Evolutionary conservation across 2,329 filamentous ascomycete species (phyloP), one percentile per base, ranked within the genome.

Genomic region (Arthrobotrys entomopaga): DNA sequence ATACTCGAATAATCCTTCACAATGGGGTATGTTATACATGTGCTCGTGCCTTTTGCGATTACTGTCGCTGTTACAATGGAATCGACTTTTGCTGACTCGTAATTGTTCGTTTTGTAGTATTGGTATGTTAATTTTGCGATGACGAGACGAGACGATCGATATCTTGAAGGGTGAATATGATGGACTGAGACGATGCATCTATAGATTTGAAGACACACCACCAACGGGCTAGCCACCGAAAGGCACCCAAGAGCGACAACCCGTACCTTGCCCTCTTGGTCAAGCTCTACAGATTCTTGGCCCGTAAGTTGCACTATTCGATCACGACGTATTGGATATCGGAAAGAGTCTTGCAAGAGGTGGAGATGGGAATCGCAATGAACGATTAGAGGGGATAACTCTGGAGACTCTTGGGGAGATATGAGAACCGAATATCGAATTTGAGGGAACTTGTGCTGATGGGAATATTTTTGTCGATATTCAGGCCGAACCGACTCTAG

Each of bases 181-280:
- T 38, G 54, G 52, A 46, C 70, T 74, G 67, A 74, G 70, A 74
- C 60, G 65, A 64, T 48, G 19, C 34, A 26, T 59, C 22, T 60
- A 40, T 54, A 75, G 84, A 86, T 82, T 82, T 86, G 81, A 85
- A 88, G 83, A 83, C 83, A 82, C 86, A 88, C 83, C 86, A 88
- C 84, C 86, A 88, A 82, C 84, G 85, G 83, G 83, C 82, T 84
- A 85, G 82, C 83, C 93, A 97, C 88, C 92, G 93, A 85, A 92
- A 91, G 88, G 92, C 92, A 80, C 92, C 93, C 82, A 97, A 97
- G 91, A 96, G 91, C 87, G 91, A 96, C 87, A 97, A 97, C 88
- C 92, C 94, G 82, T 97, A 97, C 86, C 87, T 97, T 81, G 94
- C 94, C 88, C 89, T 97, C 83, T 87, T 98, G 83, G 93, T 97